Conservation (phyloP, 495 filamentous ascomycete species). For the Apiosordaria backusii region DNA sequence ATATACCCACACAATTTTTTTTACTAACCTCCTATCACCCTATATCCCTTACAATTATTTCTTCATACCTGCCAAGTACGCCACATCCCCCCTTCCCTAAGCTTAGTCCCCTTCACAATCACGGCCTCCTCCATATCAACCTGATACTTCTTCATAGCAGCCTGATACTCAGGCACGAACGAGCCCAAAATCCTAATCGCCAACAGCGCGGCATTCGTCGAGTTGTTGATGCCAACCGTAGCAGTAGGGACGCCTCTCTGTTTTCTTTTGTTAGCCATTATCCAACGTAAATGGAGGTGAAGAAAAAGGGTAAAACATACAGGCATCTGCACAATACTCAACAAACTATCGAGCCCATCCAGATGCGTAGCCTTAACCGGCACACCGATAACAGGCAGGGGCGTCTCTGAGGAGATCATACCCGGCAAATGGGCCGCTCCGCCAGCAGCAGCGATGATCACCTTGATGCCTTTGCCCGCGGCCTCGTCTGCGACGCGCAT, state of each 20-base stretch:
- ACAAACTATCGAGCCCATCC: constrained; percentile 85
- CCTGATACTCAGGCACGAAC: constrained; percentile 55
- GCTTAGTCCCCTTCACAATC: constrained; percentile 59
- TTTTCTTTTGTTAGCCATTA: background rate
- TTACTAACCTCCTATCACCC: background rate
- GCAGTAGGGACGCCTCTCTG: constrained; percentile 74
- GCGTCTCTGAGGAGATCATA: constrained; percentile 82
- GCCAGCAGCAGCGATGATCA: constrained; percentile 92
- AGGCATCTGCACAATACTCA: constrained; percentile 94
- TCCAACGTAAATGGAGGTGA: background rate
- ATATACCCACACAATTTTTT: background rate
- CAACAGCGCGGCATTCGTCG: constrained; percentile 83
- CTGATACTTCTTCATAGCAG: constrained; percentile 65
- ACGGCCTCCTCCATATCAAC: constrained; percentile 60
- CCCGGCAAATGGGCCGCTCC: constrained; percentile 90
- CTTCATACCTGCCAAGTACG: constrained; percentile 50
- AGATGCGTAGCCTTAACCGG: constrained; percentile 83
- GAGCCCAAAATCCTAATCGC: constrained; percentile 81
- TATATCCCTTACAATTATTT: constrained; percentile 2
- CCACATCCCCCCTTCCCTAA: constrained; percentile 65
- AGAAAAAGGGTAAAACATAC: constrained; percentile 25
- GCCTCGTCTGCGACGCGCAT: constrained; percentile 68
- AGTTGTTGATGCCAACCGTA: constrained; percentile 91
- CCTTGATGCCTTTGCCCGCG: constrained; percentile 66
- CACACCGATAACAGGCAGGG: constrained; percentile 89